Evolutionary conservation across 768 basidiomycete genomes (phyloP), one percentile per base, ranked within the genome.

Genomic region (Amanita polypyramis): DNA sequence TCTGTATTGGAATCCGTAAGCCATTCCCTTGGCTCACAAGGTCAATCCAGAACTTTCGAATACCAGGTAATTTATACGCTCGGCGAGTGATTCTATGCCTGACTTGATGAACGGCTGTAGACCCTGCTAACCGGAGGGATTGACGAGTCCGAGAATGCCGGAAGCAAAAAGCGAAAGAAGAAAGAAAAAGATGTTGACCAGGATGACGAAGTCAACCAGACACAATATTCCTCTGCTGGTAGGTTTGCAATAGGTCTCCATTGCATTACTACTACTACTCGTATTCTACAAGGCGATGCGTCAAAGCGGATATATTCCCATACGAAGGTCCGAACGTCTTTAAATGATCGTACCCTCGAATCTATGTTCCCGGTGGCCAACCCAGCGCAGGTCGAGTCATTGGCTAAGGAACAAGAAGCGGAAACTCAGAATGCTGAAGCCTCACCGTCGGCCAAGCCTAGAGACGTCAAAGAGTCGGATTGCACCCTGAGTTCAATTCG

Each of bases 321-420:
- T 20, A 80, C 93, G 62, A 95, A 96, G 74, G 87, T 97, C 45
- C 80, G 95, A 48, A 93, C 90, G 2, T 95, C 92, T 8, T 66
- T 82, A 7, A 71, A 82, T 37, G 88, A 94, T 50, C 79, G 94
- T 30, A 98, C 94, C 0, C 74, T 99, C 12, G 95, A 98, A 58
- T 92, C 92, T 0, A 96, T 97, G 90, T 86, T 97, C 52, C 83
- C 84, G 1, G 70, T 86, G 8, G 57, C 65, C 19, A 77, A 81
- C 52, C 75, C 80, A 2, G 68, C 72, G 5, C 75, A 70, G 40
- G 43, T 52, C 17, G 52, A 38, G 43, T 46, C 37, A 9, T 27
- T 27, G 7, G 25, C 25, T 27, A 27, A 27, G 25, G 25, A 27
- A 3, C 29, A 39, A 20, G 15, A 33, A 2, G 10, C 12, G 10